phyloP scores from a whole-genome alignment of 805 yeast species.

The Alloascoidea africana region DNA sequence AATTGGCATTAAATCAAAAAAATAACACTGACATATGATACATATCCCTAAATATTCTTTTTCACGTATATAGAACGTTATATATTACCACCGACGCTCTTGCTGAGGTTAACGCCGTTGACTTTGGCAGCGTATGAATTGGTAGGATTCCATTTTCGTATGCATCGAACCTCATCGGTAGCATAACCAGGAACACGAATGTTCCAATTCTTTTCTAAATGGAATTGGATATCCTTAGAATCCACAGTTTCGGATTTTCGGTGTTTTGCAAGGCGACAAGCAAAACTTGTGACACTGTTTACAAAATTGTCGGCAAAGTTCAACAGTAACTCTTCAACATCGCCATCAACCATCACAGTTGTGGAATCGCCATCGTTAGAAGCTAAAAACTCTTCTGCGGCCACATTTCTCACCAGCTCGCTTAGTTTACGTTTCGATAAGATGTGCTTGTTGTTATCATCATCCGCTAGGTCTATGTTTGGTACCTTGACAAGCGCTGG shows the following conservation, averaged over 20 bases:
- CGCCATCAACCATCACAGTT: slow-evolving; percentile 21
- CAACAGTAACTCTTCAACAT: slow-evolving; percentile 74
- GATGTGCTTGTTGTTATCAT: slow-evolving; percentile 39
- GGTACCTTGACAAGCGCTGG: slow-evolving; percentile 70
- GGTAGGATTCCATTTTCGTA: slow-evolving; percentile 23
- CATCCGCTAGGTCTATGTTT: slow-evolving; percentile 50
- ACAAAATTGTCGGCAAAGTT: slow-evolving; percentile 96
- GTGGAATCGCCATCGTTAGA: neutral
- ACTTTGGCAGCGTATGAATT: slow-evolving; percentile 22
- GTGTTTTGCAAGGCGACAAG: slow-evolving; percentile 90
- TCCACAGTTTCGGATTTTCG: slow-evolving; percentile 80
- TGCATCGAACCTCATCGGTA: slow-evolving; percentile 69
- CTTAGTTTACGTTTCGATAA: slow-evolving; percentile 78
- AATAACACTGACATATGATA: too few species aligned
- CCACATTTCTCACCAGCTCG: slow-evolving; percentile 73
- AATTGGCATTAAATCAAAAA: too few species aligned
- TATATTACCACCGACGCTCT: neutral
- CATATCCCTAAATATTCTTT: too few species aligned
- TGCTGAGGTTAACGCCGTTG: slow-evolving; percentile 16
- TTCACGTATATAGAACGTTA: too few species aligned
- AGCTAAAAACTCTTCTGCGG: slow-evolving; percentile 35
- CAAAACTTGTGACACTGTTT: slow-evolving; percentile 78
- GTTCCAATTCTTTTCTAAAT: slow-evolving; percentile 88
- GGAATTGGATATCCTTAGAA: slow-evolving; percentile 80
- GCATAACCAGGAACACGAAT: slow-evolving; percentile 88